Evolutionary conservation across 441 rosid genomes (phyloP), one percentile per base, ranked within the genome.

Genomic region (Flueggea neowawraea): DNA sequence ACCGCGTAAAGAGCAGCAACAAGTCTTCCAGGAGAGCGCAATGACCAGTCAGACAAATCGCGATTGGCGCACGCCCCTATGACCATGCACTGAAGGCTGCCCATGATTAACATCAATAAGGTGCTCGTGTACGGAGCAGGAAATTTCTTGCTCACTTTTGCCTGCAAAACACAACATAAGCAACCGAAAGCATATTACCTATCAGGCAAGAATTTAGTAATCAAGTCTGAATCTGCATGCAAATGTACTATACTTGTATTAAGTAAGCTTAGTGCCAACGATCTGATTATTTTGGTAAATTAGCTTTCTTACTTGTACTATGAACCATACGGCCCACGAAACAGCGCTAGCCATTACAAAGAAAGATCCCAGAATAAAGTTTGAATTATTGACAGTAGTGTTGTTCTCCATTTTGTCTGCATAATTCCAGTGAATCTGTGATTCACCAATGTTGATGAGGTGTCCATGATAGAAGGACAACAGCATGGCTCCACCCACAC

Each of bases 401-500:
- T 45, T 50, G 22, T 31, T 61, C 10, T 69, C 64, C 60, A 76
- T 72, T 51, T 69, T 63, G 48, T 82, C 71, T 6, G 81, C 91
- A 58, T 86, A 86, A 6, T 69, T 74, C 95, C 96, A 86, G 33
- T 88, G 97, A 62, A 89, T 81, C 57, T 71, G 72, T 8, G 98
- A 89, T 69, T 80, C 72, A 3, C 89, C 88, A 6, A 95, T 77
- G 14, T 70, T 78, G 12, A 95, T 63, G 14, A 52, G 60, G 28
- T 71, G 78, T 31, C 98, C 99, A 69, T 88, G 96, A 80, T 91
- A 95, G 60, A 91, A 91, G 2, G 98, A 89, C 54, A 89, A 75
- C 60, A 95, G 50, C 98, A 95, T 95, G 12, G 98, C 96, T 60
- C 99, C 99, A 3, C 83, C 83, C 14, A 91, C 98, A 61, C 99